Percentiles rank a stretch among this genome's conserved stretches.
These are phyloP conservation scores for Botrytis pseudocinerea DNA, from an alignment of 2,329 filamentous ascomycete species.

Conservation along the genomic window DNA sequence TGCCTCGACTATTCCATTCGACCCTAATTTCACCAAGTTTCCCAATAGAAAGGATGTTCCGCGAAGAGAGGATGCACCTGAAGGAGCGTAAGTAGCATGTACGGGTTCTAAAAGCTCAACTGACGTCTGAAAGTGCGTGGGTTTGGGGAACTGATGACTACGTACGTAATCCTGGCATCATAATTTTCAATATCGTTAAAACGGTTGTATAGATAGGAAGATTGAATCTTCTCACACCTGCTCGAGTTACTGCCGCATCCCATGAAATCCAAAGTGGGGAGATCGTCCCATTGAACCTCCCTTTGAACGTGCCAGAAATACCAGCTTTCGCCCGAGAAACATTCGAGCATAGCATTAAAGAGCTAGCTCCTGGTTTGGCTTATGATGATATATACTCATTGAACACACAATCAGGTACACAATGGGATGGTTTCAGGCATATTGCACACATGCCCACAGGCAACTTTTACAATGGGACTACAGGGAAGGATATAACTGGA, in stretches of 20 bases:
- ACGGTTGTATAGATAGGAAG: constrained; percentile 43
- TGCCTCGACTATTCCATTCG: constrained; percentile 36
- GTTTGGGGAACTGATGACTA: constrained; percentile 40
- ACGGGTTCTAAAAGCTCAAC: background rate
- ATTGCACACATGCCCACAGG: constrained; percentile 32
- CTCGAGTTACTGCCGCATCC: constrained; percentile 45
- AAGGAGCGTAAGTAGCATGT: constrained; percentile 34
- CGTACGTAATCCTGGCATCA: constrained; percentile 25
- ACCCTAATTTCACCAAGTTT: constrained; percentile 39
- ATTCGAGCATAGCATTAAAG: constrained; percentile 41
- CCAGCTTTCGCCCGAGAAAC: constrained; percentile 42
- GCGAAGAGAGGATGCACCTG: constrained; percentile 36
- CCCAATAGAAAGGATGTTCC: constrained; percentile 37
- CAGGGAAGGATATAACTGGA: constrained; percentile 35
- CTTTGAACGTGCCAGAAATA: constrained; percentile 37
- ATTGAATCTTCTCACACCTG: constrained; percentile 49
- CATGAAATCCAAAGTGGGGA: constrained; percentile 25
- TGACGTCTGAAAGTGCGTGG: constrained; percentile 33
- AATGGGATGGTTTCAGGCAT: constrained; percentile 59
- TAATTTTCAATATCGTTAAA: background rate
- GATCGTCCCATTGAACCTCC: constrained; percentile 15
- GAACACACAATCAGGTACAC: constrained; percentile 58
- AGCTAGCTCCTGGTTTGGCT: constrained; percentile 39
- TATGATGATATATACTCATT: constrained; percentile 63
- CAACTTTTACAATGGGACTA: constrained; percentile 39